These are phyloP conservation scores for Chaetomiaceae sp. DNA, from an alignment of 2,329 filamentous ascomycete genomes.

Conservation along the genomic window DNA sequence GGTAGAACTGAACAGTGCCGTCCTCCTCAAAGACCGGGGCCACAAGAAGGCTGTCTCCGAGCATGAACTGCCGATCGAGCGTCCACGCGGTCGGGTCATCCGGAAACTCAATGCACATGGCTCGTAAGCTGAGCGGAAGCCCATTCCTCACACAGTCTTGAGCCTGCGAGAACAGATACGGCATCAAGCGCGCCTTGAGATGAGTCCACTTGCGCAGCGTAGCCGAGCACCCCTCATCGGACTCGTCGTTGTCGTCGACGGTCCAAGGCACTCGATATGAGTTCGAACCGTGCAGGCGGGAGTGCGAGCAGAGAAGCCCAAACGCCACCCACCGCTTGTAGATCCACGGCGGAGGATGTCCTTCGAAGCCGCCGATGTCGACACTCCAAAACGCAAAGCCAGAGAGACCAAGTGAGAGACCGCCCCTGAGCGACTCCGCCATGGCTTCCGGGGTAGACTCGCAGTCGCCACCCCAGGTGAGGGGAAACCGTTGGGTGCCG, in stretches of 20 bases:
- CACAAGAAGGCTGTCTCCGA: conserved; percentile 59
- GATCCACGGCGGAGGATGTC: conserved; percentile 58
- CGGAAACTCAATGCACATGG: conserved; percentile 65
- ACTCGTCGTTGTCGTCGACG: conserved; percentile 57
- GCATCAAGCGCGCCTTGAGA: conserved; percentile 48
- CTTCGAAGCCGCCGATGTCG: conserved; percentile 50
- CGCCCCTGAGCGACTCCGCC: conserved; percentile 49
- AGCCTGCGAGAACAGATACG: conserved; percentile 44
- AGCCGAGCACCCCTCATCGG: conserved; percentile 47
- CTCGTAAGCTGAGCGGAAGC: conserved; percentile 44
- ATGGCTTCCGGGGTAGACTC: conserved; percentile 68
- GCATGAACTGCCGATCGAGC: conserved; percentile 66
- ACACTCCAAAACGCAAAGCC: conserved; percentile 29
- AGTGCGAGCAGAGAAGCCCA: conserved; percentile 64
- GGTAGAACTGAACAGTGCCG: conserved; percentile 61
- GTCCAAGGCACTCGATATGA: conserved; percentile 72
- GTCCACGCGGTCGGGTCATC: conserved; percentile 62
- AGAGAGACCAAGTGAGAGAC: conserved; percentile 26
- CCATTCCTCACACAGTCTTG: conserved; percentile 19
- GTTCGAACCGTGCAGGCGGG: conserved; percentile 61
- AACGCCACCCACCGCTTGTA: conserved; percentile 79
- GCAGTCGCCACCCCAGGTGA: conserved; percentile 70
- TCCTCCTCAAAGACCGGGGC: conserved; percentile 59
- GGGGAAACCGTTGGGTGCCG: conserved; percentile 62
- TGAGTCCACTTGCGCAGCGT: conserved; percentile 42